Base-by-base conservation (phyloP, 2,329 filamentous ascomycete genomes). In the Orbilia quercus region DNA sequence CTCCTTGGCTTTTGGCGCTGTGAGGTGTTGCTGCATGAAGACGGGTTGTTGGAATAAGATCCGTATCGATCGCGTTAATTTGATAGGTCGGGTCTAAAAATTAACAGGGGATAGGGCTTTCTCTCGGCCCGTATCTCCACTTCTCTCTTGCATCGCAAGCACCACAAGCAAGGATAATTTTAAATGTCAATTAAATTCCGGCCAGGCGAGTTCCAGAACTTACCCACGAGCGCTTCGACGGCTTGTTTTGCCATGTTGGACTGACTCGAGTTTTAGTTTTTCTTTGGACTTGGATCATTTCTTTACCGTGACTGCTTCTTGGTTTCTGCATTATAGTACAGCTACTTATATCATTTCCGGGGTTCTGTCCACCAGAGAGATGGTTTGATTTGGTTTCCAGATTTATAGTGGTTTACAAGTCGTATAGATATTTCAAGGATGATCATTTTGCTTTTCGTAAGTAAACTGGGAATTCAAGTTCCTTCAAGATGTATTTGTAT, bases 61-160 rank as follows among this genome's bases (percentile, higher is more conserved):
- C 67, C 59, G 67, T 36, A 55, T 14, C 38, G 59, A 55, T 20
- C 47, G 59, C 47, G 44, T 65, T 72, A 59, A 59, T 36, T 58
- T 60, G 45, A 53, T 45, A 64, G 66, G 45, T 47, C 53, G 22
- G 18, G 54, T 45, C 47, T 18, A 18, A 14, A 36, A 48, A 23
- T 9, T 16, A 31, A 45, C 58, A 64, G 22, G 66, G 66, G 45
- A 64, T 7, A 34, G 36, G 38, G 50, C 51, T 36, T 45, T 28
- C 50, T 42, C 34, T 54, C 66, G 67, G 67, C 31, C 67, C 67
- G 67, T 64, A 64, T 72, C 67, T 72, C 67, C 67, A 71, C 58
- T 34, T n/a, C 40, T 22, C 25, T 51, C 7, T 55, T 34, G 36
- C 44, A 25, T 22, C n/a, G 42, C 5, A 7, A 4, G n/a, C 42